A percentile compares a stretch with the other conserved stretches of the same genome.
Conservation (phyloP, 306 rosid species). For the Sindora glabra region DNA sequence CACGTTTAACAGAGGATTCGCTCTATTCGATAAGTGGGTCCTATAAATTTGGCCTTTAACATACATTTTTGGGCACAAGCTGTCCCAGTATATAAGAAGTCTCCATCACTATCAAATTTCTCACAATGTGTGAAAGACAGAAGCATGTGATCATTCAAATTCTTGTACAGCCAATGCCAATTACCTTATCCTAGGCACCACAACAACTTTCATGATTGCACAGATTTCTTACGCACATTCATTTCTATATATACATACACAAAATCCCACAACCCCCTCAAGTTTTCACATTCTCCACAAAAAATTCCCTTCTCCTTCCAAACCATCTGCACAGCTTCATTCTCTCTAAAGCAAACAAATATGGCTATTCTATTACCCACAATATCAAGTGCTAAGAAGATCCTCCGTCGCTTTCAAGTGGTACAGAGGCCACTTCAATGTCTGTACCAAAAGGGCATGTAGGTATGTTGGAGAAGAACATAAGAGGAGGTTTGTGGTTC, state of each 20-base stretch:
- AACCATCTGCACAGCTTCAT: background rate
- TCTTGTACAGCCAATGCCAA: background rate
- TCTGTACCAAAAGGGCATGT: slow-evolving; percentile 44
- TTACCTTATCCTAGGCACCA: background rate
- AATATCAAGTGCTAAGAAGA: slow-evolving; percentile 22
- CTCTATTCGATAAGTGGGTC: background rate
- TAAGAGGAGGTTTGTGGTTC: slow-evolving; percentile 38
- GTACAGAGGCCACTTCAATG: background rate
- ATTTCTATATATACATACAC: slow-evolving; percentile 16
- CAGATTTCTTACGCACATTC: background rate
- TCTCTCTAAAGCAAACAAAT: background rate
- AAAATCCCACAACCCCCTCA: background rate
- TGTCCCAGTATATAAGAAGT: background rate
- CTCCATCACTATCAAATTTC: slow-evolving; percentile 4
- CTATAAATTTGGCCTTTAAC: background rate
- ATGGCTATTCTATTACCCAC: slow-evolving; percentile 27
- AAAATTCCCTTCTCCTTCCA: background rate
- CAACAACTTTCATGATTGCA: background rate
- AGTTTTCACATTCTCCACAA: background rate
- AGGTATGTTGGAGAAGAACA: slow-evolving; percentile 41
- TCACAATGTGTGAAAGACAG: slow-evolving; percentile 15
- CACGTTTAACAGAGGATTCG: background rate
- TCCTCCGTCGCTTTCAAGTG: slow-evolving; percentile 20
- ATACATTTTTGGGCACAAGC: background rate
- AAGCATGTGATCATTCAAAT: slow-evolving; percentile 22